Evolutionary conservation across 169 alveolate genomes (phyloP), one percentile per base, ranked within the genome.

Genomic region (Cryptosporidium sp.): DNA sequence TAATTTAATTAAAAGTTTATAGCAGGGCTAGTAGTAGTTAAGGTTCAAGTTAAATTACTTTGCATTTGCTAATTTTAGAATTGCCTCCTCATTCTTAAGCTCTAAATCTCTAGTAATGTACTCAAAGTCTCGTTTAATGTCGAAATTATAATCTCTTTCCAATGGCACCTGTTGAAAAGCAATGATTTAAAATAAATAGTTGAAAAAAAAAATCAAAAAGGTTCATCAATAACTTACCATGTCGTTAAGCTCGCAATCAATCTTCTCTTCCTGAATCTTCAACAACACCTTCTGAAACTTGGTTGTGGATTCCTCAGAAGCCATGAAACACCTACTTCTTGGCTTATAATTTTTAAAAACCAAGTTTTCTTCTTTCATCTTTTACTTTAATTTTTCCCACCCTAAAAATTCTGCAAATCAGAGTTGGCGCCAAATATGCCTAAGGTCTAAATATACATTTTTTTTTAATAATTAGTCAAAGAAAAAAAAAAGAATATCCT

Each of bases 91-190:
- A 7, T 33, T 73, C 33, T 73, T 73, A 7, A 60, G 70, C 31
- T 73, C 86, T 7, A 73, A 26, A 12, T 73, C 86, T 35, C 68
- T 51, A 1, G 86, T 56, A 3, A 73, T 53, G 9, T 33, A 60
- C 69, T 53, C 70, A 35, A 73, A 73, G n/a, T 73, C 86, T 42
- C 86, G 37, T 73, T 58, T 73, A 10, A 73, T 73, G 26, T 73
- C 86, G 0, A 53, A 73, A 42, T 73, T 73, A n/a, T 73, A 73
- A 31, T 73, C 86, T 56, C 86, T 73, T 37, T 73, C 86, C 21
- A 60, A 37, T 56, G 86, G 68, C 0, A 73, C 26, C 86, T 73
- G 7, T 58, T 35, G 14, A 58, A 60, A 48, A 8, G n/a, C 16
- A 31, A 29, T 56, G 67, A 21, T 23, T 23, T 37, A 3, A 10